These are phyloP conservation scores for Aspergillus hortae DNA, from an alignment of 2,329 filamentous ascomycete species.

Conservation along the genomic window DNA sequence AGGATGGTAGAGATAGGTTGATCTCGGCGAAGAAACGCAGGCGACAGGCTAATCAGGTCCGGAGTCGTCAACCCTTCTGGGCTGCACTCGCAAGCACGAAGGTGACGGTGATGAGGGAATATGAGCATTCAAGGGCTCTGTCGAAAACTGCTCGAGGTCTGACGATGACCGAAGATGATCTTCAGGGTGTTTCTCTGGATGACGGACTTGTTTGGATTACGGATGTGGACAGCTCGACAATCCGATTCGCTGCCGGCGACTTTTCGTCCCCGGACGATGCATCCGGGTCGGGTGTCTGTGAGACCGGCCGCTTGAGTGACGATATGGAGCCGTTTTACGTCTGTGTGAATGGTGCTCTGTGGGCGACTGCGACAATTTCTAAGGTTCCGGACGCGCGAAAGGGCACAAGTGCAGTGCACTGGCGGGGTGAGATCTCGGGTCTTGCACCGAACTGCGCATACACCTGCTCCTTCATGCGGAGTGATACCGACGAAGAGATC, in stretches of 20 bases:
- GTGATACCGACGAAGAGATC: conserved; percentile 55
- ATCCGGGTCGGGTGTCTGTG: conserved; percentile 24
- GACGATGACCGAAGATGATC: conserved; percentile 41
- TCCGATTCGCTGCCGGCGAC: conserved; percentile 46
- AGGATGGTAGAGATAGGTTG: conserved; percentile 56
- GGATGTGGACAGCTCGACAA: conserved; percentile 44
- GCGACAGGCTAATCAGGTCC: conserved; percentile 86
- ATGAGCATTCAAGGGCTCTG: conserved; percentile 65
- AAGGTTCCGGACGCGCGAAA: conserved; percentile 43
- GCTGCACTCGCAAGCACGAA: conserved; percentile 92
- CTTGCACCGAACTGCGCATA: conserved; percentile 63
- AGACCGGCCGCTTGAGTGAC: conserved; percentile 23
- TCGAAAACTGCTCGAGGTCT: conserved; percentile 37
- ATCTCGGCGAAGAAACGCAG: conserved; percentile 73
- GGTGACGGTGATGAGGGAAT: conserved; percentile 91
- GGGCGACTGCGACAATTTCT: conserved; percentile 59
- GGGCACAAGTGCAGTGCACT: conserved; percentile 46
- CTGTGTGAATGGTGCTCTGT: conserved; percentile 62
- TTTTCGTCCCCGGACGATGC: conserved; percentile 33
- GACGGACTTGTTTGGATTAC: conserved; percentile 47
- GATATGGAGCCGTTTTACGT: conserved; percentile 60
- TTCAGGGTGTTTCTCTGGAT: conserved; percentile 39
- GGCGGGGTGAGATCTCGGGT: conserved; percentile 62
- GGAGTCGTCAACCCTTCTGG: conserved; percentile 89
- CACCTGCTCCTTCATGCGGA: conserved; percentile 59